These are phyloP conservation scores for Phytophthora pseudosyringae DNA, from an alignment of 352 stramenopile species.

Conservation along the genomic window DNA sequence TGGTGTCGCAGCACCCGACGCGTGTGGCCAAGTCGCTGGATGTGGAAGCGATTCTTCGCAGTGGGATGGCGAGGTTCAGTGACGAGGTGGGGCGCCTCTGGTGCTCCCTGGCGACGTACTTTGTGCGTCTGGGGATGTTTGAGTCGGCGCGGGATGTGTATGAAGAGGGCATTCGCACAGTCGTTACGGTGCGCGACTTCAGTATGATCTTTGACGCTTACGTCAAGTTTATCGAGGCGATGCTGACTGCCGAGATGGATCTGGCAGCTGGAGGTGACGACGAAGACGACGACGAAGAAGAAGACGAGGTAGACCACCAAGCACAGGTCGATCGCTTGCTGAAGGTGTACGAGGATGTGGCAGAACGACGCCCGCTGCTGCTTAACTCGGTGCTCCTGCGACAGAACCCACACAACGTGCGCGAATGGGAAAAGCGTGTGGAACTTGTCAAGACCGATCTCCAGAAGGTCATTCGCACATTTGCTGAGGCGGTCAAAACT, in stretches of 20 bases:
- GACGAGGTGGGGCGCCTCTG: conserved; percentile 98
- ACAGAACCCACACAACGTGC: conserved; percentile 99
- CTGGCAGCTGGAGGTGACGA: conserved; percentile 52
- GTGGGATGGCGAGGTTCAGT: conserved; percentile 91
- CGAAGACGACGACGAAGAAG: conserved; percentile 75
- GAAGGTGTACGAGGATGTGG: conserved; percentile 94
- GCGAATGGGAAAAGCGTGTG: conserved; percentile 97
- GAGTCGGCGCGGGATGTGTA: conserved; percentile 97
- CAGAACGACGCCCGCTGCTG: conserved; percentile 94
- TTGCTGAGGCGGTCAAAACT: conserved; percentile 92
- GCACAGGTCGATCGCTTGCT: conserved; percentile 75
- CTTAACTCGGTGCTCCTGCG: conserved; percentile 96
- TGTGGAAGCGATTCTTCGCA: conserved; percentile 96
- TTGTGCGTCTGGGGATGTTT: conserved; percentile 97
- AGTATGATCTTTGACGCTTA: conserved; percentile 99
- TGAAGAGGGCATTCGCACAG: conserved; percentile 86
- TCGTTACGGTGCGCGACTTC: conserved; percentile 95
- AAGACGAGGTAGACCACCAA: conserved; percentile 69
- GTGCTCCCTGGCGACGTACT: conserved; percentile 98
- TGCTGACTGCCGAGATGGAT: conserved; percentile 97
- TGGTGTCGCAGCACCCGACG: conserved; percentile 95
- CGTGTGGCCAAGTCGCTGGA: conserved; percentile 90
- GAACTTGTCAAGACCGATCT: conserved; percentile 77
- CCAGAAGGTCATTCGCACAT: conserved; percentile 82
- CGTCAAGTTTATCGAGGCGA: conserved; percentile 97